Base-by-base conservation (phyloP, 108 stramenopile genomes). In the Mediolabrus comicus region DNA sequence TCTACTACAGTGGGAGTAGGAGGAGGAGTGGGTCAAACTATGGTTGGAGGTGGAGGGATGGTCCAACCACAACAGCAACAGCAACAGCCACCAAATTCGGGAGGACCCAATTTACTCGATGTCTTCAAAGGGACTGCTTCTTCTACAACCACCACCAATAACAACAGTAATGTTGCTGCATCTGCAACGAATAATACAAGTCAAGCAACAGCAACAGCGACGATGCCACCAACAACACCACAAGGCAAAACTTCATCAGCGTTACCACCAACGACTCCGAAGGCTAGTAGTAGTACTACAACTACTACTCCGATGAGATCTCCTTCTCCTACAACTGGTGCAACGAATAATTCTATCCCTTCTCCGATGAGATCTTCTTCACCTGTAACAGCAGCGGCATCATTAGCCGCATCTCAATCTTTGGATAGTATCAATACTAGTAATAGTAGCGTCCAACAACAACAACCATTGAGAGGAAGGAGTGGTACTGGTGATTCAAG, bases 391-490 rank as follows among this genome's bases (percentile, higher is more conserved):
- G 57, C 8, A 49, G 4, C 46, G 22, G 19, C 46, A 24, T 6
- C 46, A 9, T 5, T 41, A 11, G 39, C n/a, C 3, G 39, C 17
- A 17, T 3, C n/a, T n/a, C n/a, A n/a, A n/a, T n/a, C 46, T 9
- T 49, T 49, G 6, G 46, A 49, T 6, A 62, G 41, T 41, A 71
- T 19, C 75, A 77, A 35, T n/a, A n/a, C n/a, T n/a, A n/a, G n/a
- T n/a, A n/a, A n/a, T n/a, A n/a, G n/a, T n/a, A n/a, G n/a, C n/a
- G n/a, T n/a, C n/a, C 32, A 67, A 27, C 28, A 16, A 11, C 59
- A 65, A 49, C 69, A 69, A 27, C 41, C 14, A 65, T n/a, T 33
- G 46, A 9, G 46, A 22, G 22, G 46, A 22, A 17, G 41, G 11
- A 43, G 16, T 43, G 41, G 41, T 43, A 49, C 46, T 22, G 19